Evolutionary conservation across 73 alveolate genomes (phyloP), one percentile per base, ranked within the genome.

Genomic region (Uronychia binucleata): DNA sequence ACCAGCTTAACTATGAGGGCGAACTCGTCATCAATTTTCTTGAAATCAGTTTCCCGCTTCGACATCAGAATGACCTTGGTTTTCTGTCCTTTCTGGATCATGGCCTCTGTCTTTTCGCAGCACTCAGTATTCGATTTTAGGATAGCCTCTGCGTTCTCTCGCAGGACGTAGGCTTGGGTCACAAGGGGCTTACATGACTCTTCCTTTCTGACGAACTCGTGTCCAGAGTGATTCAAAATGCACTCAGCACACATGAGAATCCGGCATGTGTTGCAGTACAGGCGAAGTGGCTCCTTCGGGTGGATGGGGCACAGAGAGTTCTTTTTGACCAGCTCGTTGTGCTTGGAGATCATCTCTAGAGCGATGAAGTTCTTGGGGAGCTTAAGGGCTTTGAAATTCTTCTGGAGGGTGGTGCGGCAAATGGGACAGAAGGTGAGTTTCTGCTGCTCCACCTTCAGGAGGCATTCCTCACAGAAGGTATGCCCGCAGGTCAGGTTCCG

Each of bases 381-480:
- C 33, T 91, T 79, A 58, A 83, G 77, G 11, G 98, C 96, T 67
- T 87, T 80, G 11, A 88, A 46, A 33, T 86, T 87, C 34, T 90
- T 86, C 32, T 79, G 89, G 28, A 90, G 92, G n/a, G 94, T 92
- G 26, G 94, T 79, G 79, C 98, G 57, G 80, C 98, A 95, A 5
- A 95, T 84, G n/a, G 97, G 97, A 80, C 98, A 95, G 59, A 74
- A 85, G n/a, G 88, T 79, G 35, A 88, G 75, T 58, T 83, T 87
- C 31, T 93, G 58, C 31, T 92, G 83, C 34, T 83, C 90, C 25
- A 94, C 87, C 29, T 82, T 81, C 28, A 84, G 89, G 30, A 94
- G 90, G 83, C 98, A 94, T 31, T 92, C 91, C 80, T 93, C 96
- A 78, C 98, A 94, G 80, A 93, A 94, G n/a, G 98, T 94, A 80